A percentile compares a stretch with the other conserved stretches of the same genome.
Conservation (phyloP, 2,329 filamentous ascomycete genomes). For the Aplosporella prunicola region DNA sequence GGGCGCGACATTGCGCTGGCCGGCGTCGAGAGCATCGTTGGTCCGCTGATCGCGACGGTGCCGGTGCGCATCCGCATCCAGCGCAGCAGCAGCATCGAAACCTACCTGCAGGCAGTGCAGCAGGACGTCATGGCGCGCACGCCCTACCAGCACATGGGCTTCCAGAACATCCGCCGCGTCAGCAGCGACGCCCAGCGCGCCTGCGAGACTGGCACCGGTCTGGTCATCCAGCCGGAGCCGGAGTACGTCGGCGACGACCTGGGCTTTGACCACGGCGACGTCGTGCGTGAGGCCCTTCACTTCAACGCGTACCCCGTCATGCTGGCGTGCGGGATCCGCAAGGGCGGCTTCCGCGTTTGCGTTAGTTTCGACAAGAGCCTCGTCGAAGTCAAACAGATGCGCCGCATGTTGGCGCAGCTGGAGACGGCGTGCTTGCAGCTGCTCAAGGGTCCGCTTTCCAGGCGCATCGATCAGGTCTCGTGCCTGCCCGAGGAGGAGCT, state of each 20-base stretch:
- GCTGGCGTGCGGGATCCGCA: constrained; percentile 53
- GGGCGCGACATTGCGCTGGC: constrained; percentile 41
- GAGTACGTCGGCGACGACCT: constrained; percentile 44
- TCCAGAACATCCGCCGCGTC: constrained; percentile 48
- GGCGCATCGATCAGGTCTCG: constrained; percentile 27
- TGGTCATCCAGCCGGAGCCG: constrained; percentile 28
- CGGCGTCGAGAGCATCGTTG: constrained; percentile 45
- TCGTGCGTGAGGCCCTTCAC: constrained; percentile 49
- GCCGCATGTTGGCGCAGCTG: constrained; percentile 45
- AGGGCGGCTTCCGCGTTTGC: constrained; percentile 48
- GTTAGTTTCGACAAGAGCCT: constrained; percentile 57
- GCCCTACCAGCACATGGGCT: constrained; percentile 54
- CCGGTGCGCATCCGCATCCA: constrained; percentile 40
- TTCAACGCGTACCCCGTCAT: constrained; percentile 54
- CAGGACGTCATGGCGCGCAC: constrained; percentile 48
- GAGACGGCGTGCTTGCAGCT: constrained; percentile 43
- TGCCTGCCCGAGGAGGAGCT: constrained; percentile 30
- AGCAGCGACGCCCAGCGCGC: constrained; percentile 41
- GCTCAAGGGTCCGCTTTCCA: constrained; percentile 13
- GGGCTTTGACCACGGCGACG: constrained; percentile 47
- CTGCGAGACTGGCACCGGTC: constrained; percentile 35
- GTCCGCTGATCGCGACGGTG: constrained; percentile 52
- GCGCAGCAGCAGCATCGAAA: constrained; percentile 28
- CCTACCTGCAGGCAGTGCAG: constrained; percentile 50
- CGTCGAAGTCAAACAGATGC: constrained; percentile 43